Conservation (phyloP, 2,329 filamentous ascomycete species). For the Penicillium frequentans region DNA sequence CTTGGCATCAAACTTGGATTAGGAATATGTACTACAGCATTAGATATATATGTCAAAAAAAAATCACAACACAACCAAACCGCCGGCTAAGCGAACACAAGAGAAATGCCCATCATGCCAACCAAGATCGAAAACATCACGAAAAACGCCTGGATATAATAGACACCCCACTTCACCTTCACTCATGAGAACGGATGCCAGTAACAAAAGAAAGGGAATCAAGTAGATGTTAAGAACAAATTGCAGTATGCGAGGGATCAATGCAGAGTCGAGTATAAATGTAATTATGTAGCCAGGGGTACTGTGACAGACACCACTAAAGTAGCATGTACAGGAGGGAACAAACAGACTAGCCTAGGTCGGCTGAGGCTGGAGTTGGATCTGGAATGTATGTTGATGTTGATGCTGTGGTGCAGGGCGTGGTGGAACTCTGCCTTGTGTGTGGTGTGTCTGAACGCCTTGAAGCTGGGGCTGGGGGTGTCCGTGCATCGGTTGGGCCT, state of each 20-base stretch:
- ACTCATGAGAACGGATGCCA: background rate
- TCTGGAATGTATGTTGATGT: constrained; percentile 27
- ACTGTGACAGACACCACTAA: background rate
- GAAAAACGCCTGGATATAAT: constrained; percentile 2
- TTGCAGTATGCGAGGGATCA: constrained; percentile 1
- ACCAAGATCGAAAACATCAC: constrained; percentile 1
- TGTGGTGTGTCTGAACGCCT: constrained; percentile 7
- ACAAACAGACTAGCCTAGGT: constrained; percentile 3
- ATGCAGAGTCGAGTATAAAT: background rate
- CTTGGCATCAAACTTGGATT: constrained; percentile 3
- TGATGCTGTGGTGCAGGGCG: constrained; percentile 27
- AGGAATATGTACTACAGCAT: constrained; percentile 20
- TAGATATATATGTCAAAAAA: constrained; percentile 13
- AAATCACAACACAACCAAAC: constrained; percentile 2
- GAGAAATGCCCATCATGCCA: constrained; percentile 7
- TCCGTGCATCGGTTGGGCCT: constrained; percentile 14
- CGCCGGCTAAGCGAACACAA: constrained; percentile 3
- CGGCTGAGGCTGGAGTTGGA: constrained; percentile 24
- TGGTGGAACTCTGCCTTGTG: constrained; percentile 17
- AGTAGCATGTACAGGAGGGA: background rate
- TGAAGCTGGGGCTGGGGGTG: constrained; percentile 12
- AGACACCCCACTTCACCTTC: background rate
- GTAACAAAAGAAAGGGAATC: background rate
- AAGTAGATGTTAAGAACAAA: background rate
- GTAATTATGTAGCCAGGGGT: background rate